Conservation (phyloP, 768 basidiomycete species). For the Phaeolepiota aurea region DNA sequence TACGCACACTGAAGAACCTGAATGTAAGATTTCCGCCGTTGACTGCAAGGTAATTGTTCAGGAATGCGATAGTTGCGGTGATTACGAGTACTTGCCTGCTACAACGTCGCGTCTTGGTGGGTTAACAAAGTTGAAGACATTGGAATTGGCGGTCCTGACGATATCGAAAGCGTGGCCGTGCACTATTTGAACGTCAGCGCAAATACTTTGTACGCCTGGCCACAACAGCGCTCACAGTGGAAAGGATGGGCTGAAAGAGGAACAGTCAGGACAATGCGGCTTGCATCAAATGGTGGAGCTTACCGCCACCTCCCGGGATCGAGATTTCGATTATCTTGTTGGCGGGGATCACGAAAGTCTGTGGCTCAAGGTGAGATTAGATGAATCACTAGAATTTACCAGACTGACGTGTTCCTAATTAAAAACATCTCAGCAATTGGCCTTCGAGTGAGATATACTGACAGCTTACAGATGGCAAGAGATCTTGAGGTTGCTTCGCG, state of each 20-base stretch:
- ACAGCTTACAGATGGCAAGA: constrained; percentile 30
- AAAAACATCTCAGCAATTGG: neutral
- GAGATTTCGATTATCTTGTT: constrained; percentile 39
- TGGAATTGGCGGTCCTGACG: constrained; percentile 14
- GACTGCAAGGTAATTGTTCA: constrained; percentile 9
- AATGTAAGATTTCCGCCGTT: constrained; percentile 27
- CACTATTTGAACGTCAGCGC: constrained; percentile 8
- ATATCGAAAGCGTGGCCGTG: constrained; percentile 23
- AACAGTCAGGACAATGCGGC: constrained; percentile 1
- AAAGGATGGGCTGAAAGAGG: constrained; percentile 15
- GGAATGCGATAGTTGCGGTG: neutral
- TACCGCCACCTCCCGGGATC: constrained; percentile 34
- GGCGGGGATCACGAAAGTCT: constrained; percentile 23
- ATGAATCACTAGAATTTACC: constrained; percentile 2
- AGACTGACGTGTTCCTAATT: constrained; percentile 9
- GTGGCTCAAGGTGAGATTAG: neutral
- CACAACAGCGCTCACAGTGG: constrained; percentile 14
- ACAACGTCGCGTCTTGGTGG: constrained; percentile 18
- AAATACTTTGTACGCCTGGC: neutral
- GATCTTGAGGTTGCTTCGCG: constrained; percentile 31
- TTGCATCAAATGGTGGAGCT: no score
- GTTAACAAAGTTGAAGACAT: constrained; percentile 19
- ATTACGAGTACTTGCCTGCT: constrained; percentile 11
- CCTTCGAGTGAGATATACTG: no score
- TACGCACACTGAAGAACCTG: constrained; percentile 19